These are phyloP conservation scores for Podaxis carcinomalis DNA, from an alignment of 768 basidiomycete species.

Conservation along the genomic window DNA sequence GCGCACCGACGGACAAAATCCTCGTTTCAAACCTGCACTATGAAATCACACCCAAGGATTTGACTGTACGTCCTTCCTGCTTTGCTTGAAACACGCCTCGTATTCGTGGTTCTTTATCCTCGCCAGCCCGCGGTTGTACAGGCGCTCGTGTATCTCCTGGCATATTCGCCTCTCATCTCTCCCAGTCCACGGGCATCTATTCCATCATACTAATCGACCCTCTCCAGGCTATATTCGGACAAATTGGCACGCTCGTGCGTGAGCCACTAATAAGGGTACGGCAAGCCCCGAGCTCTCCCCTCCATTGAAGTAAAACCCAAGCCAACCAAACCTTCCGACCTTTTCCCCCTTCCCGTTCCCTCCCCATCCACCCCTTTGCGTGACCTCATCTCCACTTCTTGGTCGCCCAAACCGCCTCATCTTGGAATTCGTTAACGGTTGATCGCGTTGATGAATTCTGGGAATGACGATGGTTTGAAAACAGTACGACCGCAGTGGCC, in stretches of 20 bases:
- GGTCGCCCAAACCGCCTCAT: constrained; percentile 16
- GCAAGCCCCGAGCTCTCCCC: constrained; percentile 59
- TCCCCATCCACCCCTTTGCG: constrained; percentile 15
- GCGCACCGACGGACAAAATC: constrained; percentile 32
- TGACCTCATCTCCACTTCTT: too few relatives aligned
- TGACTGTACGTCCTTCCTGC: constrained; percentile 57
- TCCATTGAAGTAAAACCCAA: constrained; percentile 37
- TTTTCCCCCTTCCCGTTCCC: constrained; percentile 24
- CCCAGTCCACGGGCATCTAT: background rate
- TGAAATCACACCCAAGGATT: constrained; percentile 84
- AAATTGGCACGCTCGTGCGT: constrained; percentile 87
- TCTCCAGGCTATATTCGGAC: constrained; percentile 79
- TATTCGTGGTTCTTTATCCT: background rate
- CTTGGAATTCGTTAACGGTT: constrained; percentile 19
- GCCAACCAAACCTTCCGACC: constrained; percentile 38
- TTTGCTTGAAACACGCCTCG: background rate
- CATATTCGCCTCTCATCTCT: background rate
- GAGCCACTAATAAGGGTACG: constrained; percentile 96
- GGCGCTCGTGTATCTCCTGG: background rate
- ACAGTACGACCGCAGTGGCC: constrained; percentile 95
- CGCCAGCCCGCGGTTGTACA: background rate
- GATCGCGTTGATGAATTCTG: constrained; percentile 11
- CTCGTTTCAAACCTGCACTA: constrained; percentile 85
- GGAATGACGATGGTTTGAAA: constrained; percentile 69
- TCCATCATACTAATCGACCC: background rate